Conservation (phyloP, 768 basidiomycete genomes). For the Auriscalpium microsporum region DNA sequence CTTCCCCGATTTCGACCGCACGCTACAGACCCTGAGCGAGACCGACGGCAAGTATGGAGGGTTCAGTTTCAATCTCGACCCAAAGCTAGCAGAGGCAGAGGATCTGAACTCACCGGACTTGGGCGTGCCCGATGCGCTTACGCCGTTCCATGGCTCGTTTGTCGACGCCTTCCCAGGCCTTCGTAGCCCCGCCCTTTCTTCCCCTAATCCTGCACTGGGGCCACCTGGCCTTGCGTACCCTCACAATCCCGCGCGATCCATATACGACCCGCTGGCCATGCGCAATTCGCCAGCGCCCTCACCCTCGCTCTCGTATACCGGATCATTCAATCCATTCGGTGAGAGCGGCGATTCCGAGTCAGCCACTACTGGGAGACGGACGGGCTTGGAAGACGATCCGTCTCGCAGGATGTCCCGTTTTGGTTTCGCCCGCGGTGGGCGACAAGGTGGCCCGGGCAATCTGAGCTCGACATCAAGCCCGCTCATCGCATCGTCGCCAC, state of each 20-base stretch:
- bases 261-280: slow-evolving; percentile 45
- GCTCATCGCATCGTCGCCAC: slow-evolving; percentile 45
- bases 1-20: slow-evolving; percentile 87
- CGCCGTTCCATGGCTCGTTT: slow-evolving; percentile 59
- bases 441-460: slow-evolving; percentile 37
- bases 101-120: slow-evolving; percentile 41
- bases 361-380: slow-evolving; percentile 22
- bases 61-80: slow-evolving; percentile 85
- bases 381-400: slow-evolving; percentile 49
- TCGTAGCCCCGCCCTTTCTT: slow-evolving; percentile 26
- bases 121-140: slow-evolving; percentile 28
- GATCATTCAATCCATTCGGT: slow-evolving; percentile 77
- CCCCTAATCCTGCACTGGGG: slow-evolving; percentile 30
- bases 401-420: slow-evolving; percentile 69
- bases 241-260: slow-evolving; percentile 38
- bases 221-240: slow-evolving; percentile 50
- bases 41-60: slow-evolving; percentile 54
- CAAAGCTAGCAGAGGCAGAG: slow-evolving; percentile 49
- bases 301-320: slow-evolving; percentile 49
- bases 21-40: slow-evolving; percentile 60
- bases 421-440: slow-evolving; percentile 47
- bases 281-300: slow-evolving; percentile 35
- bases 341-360: slow-evolving; percentile 44
- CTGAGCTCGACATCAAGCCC: slow-evolving; percentile 60
- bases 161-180: slow-evolving; percentile 65